Conservation (phyloP, 345 rosid genomes). For the Populus alba region DNA sequence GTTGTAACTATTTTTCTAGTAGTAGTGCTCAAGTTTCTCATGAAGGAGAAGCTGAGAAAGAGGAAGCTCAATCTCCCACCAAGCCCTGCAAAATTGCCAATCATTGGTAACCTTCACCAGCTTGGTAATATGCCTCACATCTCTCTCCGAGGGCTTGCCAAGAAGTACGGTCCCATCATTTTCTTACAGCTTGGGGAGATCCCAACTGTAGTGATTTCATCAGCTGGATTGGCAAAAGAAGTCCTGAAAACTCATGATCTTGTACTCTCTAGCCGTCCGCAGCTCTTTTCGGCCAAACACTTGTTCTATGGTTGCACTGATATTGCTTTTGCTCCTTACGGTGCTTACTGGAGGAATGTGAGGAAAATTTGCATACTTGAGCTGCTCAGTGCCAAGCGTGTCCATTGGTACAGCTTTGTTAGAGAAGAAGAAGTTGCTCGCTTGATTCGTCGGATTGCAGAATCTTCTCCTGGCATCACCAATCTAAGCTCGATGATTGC, state of each 20-base stretch:
- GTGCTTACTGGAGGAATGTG: slow-evolving; percentile 24
- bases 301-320: slow-evolving; percentile 23
- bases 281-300: slow-evolving; percentile 20
- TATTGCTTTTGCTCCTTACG: slow-evolving; percentile 23
- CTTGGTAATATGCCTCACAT: slow-evolving; percentile 21
- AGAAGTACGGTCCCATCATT: slow-evolving; percentile 24
- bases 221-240: slow-evolving; percentile 16
- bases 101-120: slow-evolving; percentile 30
- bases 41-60: slow-evolving; percentile 12
- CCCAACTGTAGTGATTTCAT: slow-evolving; percentile 25
- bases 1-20: slow-evolving; percentile 23
- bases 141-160: slow-evolving; percentile 11
- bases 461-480: slow-evolving; percentile 10
- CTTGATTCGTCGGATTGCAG: slow-evolving; percentile 7
- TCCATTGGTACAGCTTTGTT: slow-evolving; percentile 6
- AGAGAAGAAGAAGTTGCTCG: slow-evolving; percentile 26
- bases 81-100: slow-evolving; percentile 21
- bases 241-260: slow-evolving; percentile 27
- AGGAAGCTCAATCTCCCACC: slow-evolving; percentile 31
- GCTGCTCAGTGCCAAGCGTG: slow-evolving; percentile 20
- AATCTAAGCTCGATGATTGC: slow-evolving; percentile 20
- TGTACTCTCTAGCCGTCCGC: slow-evolving; percentile 20
- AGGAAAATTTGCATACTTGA: slow-evolving; percentile 28
- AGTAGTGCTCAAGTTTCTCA: slow-evolving; percentile 16
- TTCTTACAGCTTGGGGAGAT: slow-evolving; percentile 22